phyloP scores from a whole-genome alignment of 2,329 filamentous ascomycete species.

The Penicillium sp. region DNA sequence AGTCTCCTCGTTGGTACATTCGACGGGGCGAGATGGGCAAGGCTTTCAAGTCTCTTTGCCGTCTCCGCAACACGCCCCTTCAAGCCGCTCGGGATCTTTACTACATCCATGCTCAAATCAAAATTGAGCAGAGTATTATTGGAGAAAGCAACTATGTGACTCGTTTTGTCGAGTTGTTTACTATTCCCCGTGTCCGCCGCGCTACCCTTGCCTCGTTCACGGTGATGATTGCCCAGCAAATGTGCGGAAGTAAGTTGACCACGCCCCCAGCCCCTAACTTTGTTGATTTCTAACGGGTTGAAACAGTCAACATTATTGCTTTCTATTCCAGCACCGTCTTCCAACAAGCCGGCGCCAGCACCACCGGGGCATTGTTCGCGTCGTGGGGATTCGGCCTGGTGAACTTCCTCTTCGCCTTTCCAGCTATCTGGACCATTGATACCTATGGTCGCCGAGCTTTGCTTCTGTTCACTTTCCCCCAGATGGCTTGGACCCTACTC shows the following conservation, averaged over 20 bases:
- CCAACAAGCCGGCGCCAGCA: constrained; percentile 54
- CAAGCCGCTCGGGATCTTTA: constrained; percentile 58
- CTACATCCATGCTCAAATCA: constrained; percentile 51
- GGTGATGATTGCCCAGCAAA: constrained; percentile 77
- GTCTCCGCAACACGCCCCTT: constrained; percentile 57
- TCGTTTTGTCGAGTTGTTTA: constrained; percentile 57
- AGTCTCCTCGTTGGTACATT: constrained; percentile 66
- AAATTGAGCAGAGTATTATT: constrained; percentile 45
- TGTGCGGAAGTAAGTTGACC: constrained; percentile 54
- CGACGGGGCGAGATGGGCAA: constrained; percentile 63
- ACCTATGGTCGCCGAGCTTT: constrained; percentile 64
- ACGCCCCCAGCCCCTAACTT: background rate
- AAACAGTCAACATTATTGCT: constrained; percentile 65
- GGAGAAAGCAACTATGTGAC: constrained; percentile 57
- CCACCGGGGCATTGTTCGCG: constrained; percentile 58
- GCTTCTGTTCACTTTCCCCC: constrained; percentile 64
- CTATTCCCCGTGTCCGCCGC: constrained; percentile 48
- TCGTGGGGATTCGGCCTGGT: constrained; percentile 65
- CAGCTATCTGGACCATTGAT: constrained; percentile 65
- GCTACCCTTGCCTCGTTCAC: constrained; percentile 74
- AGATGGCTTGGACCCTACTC: constrained; percentile 67
- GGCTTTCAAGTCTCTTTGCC: constrained; percentile 59
- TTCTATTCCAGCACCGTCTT: constrained; percentile 68
- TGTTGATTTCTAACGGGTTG: background rate
- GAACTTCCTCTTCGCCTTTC: constrained; percentile 66